Base-by-base conservation (phyloP, 148 eudicot genomes). In the Euryodendron excelsum region DNA sequence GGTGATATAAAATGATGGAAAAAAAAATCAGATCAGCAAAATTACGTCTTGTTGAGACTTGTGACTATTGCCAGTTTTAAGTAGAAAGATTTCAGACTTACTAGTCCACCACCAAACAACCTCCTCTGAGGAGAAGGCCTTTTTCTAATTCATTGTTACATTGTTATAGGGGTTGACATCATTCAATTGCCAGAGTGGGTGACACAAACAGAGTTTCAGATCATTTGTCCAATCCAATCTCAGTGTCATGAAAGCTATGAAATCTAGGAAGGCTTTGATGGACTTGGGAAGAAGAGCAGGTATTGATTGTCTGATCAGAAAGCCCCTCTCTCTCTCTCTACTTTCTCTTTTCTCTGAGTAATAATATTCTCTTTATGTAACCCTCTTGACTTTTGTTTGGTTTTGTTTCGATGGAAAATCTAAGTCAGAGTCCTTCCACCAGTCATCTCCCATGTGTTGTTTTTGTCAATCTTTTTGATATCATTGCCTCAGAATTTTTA, bases 311-410 rank as follows among this genome's bases (percentile, higher is more conserved):
- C 25, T 1, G 15, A 9, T 18, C 10, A 1, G 0, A 2, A 1
- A 18, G 12, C 37, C 13, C 20, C 65, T 27, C 39, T 52, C 74
- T 72, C 62, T 34, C 33, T 73, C 41, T 50, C 10, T 8, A 23
- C 47, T 80, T 80, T 82, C 83, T 69, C 45, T 76, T 82, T 77
- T 59, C 5, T 18, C 17, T 65, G 82, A 83, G 81, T 78, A 47
- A 70, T 74, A 52, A 80, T 78, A 72, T 74, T 78, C 75, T 83
- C 86, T 80, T 83, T 86, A 56, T 58, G 37, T 1, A 77, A 39
- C 31, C 53, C 48, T 23, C 23, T 78, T 85, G 82, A 80, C 75
- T 71, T 83, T 85, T 79, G 78, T 69, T 64, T 77, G 33, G 50
- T 69, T 78, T 80, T 75, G 83, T 77, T 70, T 30, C 74, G 33